Evolutionary conservation across 2,329 filamentous ascomycete genomes (phyloP), one percentile per base, ranked within the genome.

Genomic region (Pestalotiopsis sp.): DNA sequence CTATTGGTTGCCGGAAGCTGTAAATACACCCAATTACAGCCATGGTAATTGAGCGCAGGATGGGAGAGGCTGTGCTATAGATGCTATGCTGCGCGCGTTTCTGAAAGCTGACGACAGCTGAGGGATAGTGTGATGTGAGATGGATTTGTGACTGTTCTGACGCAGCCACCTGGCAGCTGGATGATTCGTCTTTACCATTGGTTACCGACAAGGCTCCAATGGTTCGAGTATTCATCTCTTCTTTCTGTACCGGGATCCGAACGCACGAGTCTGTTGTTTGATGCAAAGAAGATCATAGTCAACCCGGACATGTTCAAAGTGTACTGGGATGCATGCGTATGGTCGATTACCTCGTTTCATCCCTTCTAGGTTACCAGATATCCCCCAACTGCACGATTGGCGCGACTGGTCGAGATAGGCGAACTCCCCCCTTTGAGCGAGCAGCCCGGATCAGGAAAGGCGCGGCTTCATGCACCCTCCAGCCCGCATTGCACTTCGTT

Each of bases 401-500:
- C 49, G 39, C 25, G 13, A 57, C 14, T 13, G 23, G 23, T 38
- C 52, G 20, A 56, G 49, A 66, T 66, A 57, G 63, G 63, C 63
- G 49, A 58, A 56, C 17, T 52, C 17, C 13, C 27, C 63, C 52
- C 49, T 31, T 17, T 13, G 25, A 64, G 36, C 13, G 20, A n/a
- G 31, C 12, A 23, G 25, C 13, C 70, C 71, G 56, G 70, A 72
- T 71, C 71, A 69, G 72, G 75, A 71, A 72, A 73, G 72, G 73
- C 45, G 45, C 31, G 45, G 17, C 72, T 74, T 76, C 69, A 76
- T 74, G 73, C 74, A 70, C 74, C 70, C 69, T 71, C 69, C 72
- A 68, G 68, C 69, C 67, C 67, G 68, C 68, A 14, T 36, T 60
- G 17, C 45, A 52, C 20, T 52, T 9, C 45, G 20, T 52, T 52